These are phyloP conservation scores for Orbilia quercus DNA, from an alignment of 2,329 filamentous ascomycete genomes.

Conservation along the genomic window DNA sequence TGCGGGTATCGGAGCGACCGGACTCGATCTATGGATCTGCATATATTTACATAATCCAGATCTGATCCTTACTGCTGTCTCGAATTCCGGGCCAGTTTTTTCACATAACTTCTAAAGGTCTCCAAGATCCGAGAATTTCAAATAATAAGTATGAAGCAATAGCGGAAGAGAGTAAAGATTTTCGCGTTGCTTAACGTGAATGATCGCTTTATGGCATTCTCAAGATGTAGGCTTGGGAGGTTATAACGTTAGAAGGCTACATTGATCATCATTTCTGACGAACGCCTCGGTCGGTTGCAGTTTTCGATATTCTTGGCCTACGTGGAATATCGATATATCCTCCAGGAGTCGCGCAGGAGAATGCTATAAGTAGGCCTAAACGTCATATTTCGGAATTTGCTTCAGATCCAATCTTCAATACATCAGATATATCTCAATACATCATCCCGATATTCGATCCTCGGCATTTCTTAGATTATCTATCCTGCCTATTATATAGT, in stretches of 20 bases:
- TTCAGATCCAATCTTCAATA: no score
- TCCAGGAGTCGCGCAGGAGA: not conserved
- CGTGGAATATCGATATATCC: not conserved
- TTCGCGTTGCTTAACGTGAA: not conserved
- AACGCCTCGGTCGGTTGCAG: not conserved
- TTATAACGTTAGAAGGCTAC: conserved; percentile 1
- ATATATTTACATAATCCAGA: conserved; percentile 5
- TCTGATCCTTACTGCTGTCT: not conserved
- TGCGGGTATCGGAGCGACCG: not conserved
- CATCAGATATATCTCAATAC: no score
- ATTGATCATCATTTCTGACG: conserved; percentile 3
- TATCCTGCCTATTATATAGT: no score
- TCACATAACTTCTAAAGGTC: not conserved
- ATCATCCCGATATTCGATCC: no score
- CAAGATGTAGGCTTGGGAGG: not conserved
- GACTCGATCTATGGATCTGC: not conserved
- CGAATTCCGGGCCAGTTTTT: not conserved
- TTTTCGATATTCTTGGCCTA: not conserved
- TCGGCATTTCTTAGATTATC: not conserved
- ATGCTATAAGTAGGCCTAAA: conserved; percentile 6
- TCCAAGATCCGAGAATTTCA: not conserved
- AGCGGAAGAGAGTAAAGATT: not conserved
- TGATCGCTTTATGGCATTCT: not conserved
- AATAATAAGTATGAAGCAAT: not conserved
- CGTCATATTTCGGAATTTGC: no score